A percentile compares a stretch with the other conserved stretches of the same genome.
Conservation (phyloP, 805 yeast species). For the Scheffersomyces lignosus region DNA sequence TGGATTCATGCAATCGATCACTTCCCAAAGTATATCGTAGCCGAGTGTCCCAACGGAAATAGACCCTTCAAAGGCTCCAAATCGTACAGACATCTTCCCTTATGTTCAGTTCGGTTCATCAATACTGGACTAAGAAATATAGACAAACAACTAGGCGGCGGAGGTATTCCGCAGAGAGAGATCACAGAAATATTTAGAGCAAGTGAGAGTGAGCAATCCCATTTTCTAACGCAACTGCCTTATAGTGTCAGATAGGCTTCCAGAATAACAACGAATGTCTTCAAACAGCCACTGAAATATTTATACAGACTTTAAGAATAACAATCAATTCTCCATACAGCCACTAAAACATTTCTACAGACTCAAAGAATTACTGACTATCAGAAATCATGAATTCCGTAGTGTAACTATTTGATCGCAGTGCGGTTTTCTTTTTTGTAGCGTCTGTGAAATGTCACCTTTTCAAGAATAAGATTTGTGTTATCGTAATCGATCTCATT, state of each 20-base stretch:
- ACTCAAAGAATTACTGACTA: conserved; percentile 54
- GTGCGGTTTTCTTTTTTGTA: too few species aligned
- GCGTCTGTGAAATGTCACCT: too few species aligned
- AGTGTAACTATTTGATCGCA: too few species aligned
- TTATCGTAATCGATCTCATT: too few species aligned
- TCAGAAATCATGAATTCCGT: conserved; percentile 14
- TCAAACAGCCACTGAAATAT: conserved; percentile 76
- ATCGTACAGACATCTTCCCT: too few species aligned
- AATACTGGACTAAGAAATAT: conserved; percentile 25
- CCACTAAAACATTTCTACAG: conserved; percentile 64
- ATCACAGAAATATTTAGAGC: conserved; percentile 76
- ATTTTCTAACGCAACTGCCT: conserved; percentile 66
- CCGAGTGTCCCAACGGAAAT: conserved; percentile 4
- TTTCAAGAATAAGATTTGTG: too few species aligned
- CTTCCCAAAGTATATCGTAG: conserved; percentile 10
- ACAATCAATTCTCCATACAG: too few species aligned
- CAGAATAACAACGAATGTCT: conserved; percentile 40
- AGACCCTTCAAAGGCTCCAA: conserved; percentile 4
- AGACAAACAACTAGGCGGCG: conserved; percentile 29
- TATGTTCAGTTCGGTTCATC: too few species aligned
- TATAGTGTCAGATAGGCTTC: conserved; percentile 46
- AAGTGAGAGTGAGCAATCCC: conserved; percentile 85
- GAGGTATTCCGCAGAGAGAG: conserved; percentile 31
- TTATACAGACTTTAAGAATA: conserved; percentile 72
- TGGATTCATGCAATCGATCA: conserved; percentile 26